Evolutionary conservation across 2,329 filamentous ascomycete genomes (phyloP), one percentile per base, ranked within the genome.

Genomic region (Phyllosticta paracitricarpa): DNA sequence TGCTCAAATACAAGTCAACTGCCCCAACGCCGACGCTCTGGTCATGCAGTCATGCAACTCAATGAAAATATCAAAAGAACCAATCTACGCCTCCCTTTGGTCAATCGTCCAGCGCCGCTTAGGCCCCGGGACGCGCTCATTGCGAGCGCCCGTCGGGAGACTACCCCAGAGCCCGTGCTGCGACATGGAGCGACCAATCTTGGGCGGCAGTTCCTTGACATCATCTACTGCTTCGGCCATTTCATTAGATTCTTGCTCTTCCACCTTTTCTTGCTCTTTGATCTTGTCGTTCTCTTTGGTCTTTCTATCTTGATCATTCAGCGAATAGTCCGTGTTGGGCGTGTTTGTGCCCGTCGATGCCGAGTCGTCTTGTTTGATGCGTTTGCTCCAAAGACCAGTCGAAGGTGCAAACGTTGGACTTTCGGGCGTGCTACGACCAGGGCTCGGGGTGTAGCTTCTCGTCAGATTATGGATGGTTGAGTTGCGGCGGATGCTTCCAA

Each of bases 21-120:
- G 26, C 40, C 28, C 58, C 52, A 61, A 56, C 58, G 58, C 58
- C 58, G 33, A 56, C 54, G 58, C 58, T 61, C 58, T 61, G 56
- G 56, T 55, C 48, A 25, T 52, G 55, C 48, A 56, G 54, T 56
- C n/a, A 56, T 61, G 26, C 25, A 52, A 61, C 53, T 51, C 25
- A 33, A 52, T n/a, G 28, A 8, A 22, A n/a, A 7, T 12, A 10
- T 52, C n/a, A 33, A 12, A 8, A n/a, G 10, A 14, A 19, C 52
- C 10, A 19, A 22, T 22, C 30, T 54, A 61, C 17, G 24, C 60
- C 10, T 62, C 60, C 17, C 56, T 51, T 25, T 62, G 56, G 56
- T 28, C 58, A 28, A 78, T 68, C 3, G 75, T 78, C 76, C 76
- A 78, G 59, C 76, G 66, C 65, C 76, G 70, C 70, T 78, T 78